phyloP scores from a whole-genome alignment of 371 early-diverging fungal genomes.

The Mortierella sp. region DNA sequence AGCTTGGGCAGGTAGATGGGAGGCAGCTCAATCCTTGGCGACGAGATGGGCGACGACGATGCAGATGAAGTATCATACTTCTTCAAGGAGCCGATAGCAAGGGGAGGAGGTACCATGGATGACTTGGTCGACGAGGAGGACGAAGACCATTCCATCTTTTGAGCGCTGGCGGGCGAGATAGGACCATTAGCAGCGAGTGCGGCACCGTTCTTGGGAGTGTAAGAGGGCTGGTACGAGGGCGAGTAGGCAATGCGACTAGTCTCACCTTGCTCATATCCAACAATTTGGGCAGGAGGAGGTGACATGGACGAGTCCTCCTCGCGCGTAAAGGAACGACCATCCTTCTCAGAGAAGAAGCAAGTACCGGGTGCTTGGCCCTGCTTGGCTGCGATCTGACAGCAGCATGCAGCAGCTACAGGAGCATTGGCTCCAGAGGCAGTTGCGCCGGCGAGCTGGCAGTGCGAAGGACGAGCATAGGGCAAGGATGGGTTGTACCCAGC shows the following conservation, averaged over 20 bases:
- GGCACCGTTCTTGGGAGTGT: slow-evolving; percentile 12
- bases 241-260: slow-evolving; percentile 49
- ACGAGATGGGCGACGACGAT: slow-evolving; percentile 20
- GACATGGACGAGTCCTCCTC: neutral
- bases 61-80: neutral
- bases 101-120: neutral
- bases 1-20: slow-evolving; percentile 28
- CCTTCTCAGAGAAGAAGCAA: slow-evolving; percentile 32
- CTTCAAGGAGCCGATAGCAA: neutral
- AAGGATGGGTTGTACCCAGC: slow-evolving; percentile 14
- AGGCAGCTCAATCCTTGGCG: slow-evolving; percentile 31
- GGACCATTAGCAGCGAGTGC: neutral
- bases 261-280: slow-evolving; percentile 16
- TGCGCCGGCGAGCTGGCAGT: slow-evolving; percentile 23
- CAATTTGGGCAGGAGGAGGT: neutral
- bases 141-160: slow-evolving; percentile 8
- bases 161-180: slow-evolving; percentile 4
- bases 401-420: slow-evolving; percentile 37
- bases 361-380: slow-evolving; percentile 37
- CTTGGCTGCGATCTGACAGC: slow-evolving; percentile 51
- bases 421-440: slow-evolving; percentile 9
- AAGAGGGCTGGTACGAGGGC: slow-evolving; percentile 38
- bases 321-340: neutral
- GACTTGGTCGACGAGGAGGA: neutral
- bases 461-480: slow-evolving; percentile 49